Evolutionary conservation across 495 filamentous ascomycete species (phyloP).

Genomic region (Aspergillus kassunensis): DNA sequence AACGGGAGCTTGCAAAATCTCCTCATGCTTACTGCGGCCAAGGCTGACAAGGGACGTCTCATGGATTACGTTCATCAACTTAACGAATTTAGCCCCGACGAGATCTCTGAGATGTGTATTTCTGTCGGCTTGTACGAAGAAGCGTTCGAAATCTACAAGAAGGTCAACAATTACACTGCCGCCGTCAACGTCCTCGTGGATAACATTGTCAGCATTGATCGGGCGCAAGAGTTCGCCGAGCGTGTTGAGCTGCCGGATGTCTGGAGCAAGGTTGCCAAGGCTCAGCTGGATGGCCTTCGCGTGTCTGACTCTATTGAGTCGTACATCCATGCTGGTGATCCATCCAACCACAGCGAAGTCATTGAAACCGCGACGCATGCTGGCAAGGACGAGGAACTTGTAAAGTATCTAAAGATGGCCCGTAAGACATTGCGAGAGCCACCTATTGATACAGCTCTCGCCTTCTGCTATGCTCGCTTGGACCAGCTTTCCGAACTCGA

Average conservation of each 20-base stretch:
- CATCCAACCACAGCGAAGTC: constrained; percentile 90
- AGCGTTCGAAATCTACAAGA: constrained; percentile 98
- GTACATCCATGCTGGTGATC: constrained; percentile 92
- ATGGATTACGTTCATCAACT: constrained; percentile 97
- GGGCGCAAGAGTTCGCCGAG: constrained; percentile 94
- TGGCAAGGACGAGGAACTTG: constrained; percentile 95
- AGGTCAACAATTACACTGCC: constrained; percentile 81
- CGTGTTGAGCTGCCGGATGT: constrained; percentile 93
- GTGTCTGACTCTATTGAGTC: constrained; percentile 92
- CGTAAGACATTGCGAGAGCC: constrained; percentile 95
- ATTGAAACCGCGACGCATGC: constrained; percentile 95
- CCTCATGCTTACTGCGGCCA: constrained; percentile 93
- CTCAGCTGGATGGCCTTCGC: constrained; percentile 92
- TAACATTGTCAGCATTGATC: constrained; percentile 96
- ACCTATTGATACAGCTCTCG: constrained; percentile 86
- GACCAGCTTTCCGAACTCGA: constrained; percentile 91
- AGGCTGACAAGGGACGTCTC: constrained; percentile 89
- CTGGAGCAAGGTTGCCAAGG: constrained; percentile 99
- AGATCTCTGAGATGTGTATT: constrained; percentile 91
- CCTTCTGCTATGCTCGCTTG: constrained; percentile 87
- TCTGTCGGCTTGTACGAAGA: constrained; percentile 93
- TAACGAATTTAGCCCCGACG: constrained; percentile 81
- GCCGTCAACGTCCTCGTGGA: constrained; percentile 93
- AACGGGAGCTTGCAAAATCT: constrained; percentile 95
- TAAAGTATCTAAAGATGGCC: constrained; percentile 96